Base-by-base conservation (phyloP, 169 alveolate species). In the Babesia gibsoni region DNA sequence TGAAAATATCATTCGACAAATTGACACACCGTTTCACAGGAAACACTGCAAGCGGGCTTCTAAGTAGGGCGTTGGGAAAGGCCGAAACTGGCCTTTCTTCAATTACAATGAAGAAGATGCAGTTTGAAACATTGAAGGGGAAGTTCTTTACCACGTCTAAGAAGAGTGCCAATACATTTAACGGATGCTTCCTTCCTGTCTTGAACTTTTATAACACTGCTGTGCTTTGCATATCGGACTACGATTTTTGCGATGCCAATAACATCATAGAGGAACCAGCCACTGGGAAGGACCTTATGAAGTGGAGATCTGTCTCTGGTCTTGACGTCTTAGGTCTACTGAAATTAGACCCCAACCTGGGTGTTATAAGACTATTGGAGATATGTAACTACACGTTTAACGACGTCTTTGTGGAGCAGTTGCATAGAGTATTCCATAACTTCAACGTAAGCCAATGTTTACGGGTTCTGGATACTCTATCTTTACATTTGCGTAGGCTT, bases 101-200 rank as follows among this genome's bases (percentile, higher is more conserved):
- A 16, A 77, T 58, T 27, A 33, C 58, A 6, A 30, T 52, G 36
- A 67, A 67, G 73, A 67, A 53, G 39, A 54, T 52, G 45, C 61
- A 61, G 63, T 57, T 73, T 32, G 84, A 73, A 33, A 42, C 67
- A n/a, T 27, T 73, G 18, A 73, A 73, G 70, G 84, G 70, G 35
- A 73, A 65, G 23, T 48, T 73, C 39, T 73, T 63, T 33, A 30
- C 65, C 37, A 9, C 27, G 7, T 39, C 69, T 5, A 73, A 61
- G 54, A 48, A 53, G 25, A 59, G 41, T 33, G 39, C 59, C 6
- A 52, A 42, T 20, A 35, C n/a, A 35, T 59, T 43, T 35, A 39
- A 50, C 67, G 72, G 56, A 23, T 29, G 69, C 32, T 73, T 61
- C 57, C 66, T 56, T 46, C 84, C 84, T 5, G 27, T 73, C 20